Conservation (phyloP, 192 early-diverging fungal genomes). For the Coemansia sp. region DNA sequence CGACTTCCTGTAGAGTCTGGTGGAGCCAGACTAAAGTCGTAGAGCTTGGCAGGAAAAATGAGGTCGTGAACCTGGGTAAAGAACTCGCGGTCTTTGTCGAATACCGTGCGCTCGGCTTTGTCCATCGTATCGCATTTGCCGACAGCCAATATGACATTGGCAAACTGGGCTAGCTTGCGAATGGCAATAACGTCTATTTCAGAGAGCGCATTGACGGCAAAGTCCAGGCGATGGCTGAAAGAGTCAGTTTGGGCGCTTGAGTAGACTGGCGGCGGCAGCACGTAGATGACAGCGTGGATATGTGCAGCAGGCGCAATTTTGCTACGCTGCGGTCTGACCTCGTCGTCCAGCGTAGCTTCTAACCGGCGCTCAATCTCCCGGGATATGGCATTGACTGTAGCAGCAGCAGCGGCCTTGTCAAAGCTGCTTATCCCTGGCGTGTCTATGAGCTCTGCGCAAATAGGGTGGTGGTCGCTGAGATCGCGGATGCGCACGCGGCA, state of each 20-base stretch:
- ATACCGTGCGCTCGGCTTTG: conserved; percentile 18
- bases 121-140: conserved; percentile 50
- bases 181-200: conserved; percentile 28
- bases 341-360: conserved; percentile 30
- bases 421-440: conserved; percentile 41
- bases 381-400: conserved; percentile 18
- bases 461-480: background rate
- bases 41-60: conserved; percentile 22
- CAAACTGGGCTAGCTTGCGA: conserved; percentile 17
- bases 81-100: conserved; percentile 20
- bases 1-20: background rate
- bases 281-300: conserved; percentile 35
- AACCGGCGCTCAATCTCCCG: conserved; percentile 38
- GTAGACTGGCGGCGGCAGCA: conserved; percentile 42
- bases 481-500: conserved; percentile 19
- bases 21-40: conserved; percentile 27
- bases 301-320: conserved; percentile 8
- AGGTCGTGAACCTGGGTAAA: conserved; percentile 10
- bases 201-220: conserved; percentile 22
- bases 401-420: conserved; percentile 10
- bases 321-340: conserved; percentile 20
- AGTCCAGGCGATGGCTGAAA: conserved; percentile 22
- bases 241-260: conserved; percentile 29
- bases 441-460: conserved; percentile 42
- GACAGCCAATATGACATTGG: conserved; percentile 37